Conservation (phyloP, 2,329 filamentous ascomycete species). For the Didymella pinodella region DNA sequence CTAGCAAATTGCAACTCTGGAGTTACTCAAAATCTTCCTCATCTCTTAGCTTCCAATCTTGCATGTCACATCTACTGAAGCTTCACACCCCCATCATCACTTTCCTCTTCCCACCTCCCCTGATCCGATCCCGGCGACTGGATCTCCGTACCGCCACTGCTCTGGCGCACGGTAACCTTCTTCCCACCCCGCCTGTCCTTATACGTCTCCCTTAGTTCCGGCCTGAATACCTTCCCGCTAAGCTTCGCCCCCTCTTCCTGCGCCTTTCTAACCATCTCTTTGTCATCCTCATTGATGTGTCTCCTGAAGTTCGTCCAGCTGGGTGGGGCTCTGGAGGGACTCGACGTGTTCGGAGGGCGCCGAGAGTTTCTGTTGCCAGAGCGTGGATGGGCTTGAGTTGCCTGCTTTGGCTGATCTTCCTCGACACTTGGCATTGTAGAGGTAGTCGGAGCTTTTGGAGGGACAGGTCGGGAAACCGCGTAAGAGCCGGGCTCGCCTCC, state of each 20-base stretch:
- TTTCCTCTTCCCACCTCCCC: neutral
- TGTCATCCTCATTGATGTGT: conserved; percentile 13
- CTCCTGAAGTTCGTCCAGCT: conserved; percentile 13
- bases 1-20: neutral
- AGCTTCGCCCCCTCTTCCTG: neutral
- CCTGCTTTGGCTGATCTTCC: neutral
- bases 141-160: neutral
- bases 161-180: neutral
- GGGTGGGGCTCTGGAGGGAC: neutral
- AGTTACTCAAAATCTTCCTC: neutral
- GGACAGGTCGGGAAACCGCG: neutral
- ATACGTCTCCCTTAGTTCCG: conserved; percentile 17
- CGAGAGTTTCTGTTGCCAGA: neutral
- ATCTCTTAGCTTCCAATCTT: neutral
- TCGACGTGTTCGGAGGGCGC: neutral
- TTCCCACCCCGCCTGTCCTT: conserved; percentile 9
- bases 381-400: too few relatives aligned
- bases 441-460: neutral
- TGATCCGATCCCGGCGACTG: neutral
- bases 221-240: conserved; percentile 2
- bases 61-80: neutral
- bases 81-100: neutral
- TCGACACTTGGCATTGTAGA: neutral
- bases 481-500: neutral
- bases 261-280: neutral